phyloP scores from a whole-genome alignment of 169 alveolate genomes.

The Plasmodium malariae region DNA sequence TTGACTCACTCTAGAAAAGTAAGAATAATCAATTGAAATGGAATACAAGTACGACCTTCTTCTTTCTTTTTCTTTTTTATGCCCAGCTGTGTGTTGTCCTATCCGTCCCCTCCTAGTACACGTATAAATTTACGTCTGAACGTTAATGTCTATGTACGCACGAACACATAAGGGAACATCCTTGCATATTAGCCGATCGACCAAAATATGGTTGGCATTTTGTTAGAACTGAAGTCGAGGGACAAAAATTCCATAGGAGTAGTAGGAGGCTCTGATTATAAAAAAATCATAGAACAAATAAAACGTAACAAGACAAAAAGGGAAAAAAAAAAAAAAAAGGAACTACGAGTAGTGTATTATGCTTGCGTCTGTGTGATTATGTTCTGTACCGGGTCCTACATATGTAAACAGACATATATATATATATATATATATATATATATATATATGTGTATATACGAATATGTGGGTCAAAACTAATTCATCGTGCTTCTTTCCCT shows the following conservation, averaged over 20 bases:
- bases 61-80: neutral
- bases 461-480: neutral
- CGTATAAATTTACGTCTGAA: neutral
- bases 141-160: neutral
- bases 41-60: neutral
- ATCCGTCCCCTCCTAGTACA: no score
- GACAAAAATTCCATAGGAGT: slow-evolving; percentile 79
- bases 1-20: slow-evolving; percentile 89
- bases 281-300: slow-evolving; percentile 86
- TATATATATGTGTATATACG: neutral
- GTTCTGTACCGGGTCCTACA: no score
- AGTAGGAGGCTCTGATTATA: slow-evolving; percentile 92
- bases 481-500: neutral
- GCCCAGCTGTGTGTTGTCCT: no score
- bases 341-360: neutral
- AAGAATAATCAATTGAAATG: neutral
- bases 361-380: neutral
- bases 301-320: slow-evolving; percentile 66
- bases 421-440: neutral
- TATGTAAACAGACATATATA: neutral
- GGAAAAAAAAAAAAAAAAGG: slow-evolving; percentile 4
- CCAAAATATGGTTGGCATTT: slow-evolving; percentile 84
- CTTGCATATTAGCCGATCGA: slow-evolving; percentile 75
- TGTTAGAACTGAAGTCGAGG: slow-evolving; percentile 76
- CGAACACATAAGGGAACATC: neutral